Base-by-base conservation (phyloP, 768 basidiomycete species). In the Xerocomellus intermedius region DNA sequence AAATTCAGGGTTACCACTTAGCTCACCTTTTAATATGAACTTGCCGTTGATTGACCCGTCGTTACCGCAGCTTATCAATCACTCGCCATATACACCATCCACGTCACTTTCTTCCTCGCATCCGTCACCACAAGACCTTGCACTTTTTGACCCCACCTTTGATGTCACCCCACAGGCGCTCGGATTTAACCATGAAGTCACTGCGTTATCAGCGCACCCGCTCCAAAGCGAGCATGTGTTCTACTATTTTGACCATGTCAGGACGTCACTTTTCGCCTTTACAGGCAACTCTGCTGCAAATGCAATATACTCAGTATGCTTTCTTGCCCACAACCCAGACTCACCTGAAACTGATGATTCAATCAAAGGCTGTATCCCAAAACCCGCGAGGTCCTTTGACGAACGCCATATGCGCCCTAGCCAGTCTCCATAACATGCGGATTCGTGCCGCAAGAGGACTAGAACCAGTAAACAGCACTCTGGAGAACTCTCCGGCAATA, bases 181-280 rank as follows among this genome's bases (percentile, higher is more conserved):
- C 52, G 48, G 69, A 33, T 70, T 66, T 48, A 58, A 44, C 44
- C 66, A 57, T 1, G 69, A 66, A 24, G 5, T 47, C 16, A 50
- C 53, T 30, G 53, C 61, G 14, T 57, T 78, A 50, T 56, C 73
- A 26, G 71, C 71, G 38, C 78, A 80, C 58, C 74, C 72, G 52
- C 68, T 80, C 38, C 80, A 83, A 60, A 77, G 79, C 51, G 80
- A 84, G 36, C 80, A 84, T 57, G 81, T 89, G 49, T 73, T 84
- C 61, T 87, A 90, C 70, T 91, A 90, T 69, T 90, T 92, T 66
- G 80, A 82, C 49, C 78, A 85, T 56, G 85, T 91, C 56, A 82
- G 82, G 21, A 81, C 80, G 60, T 73, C 84, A 54, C 84, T 89
- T 63, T 84, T 82, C 60, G 75, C 82, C 38, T 88, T 89, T 65